Percentiles rank a stretch among this genome's conserved stretches.
Evolutionary conservation across 2,329 filamentous ascomycete genomes (phyloP).

Genomic region (Aspergillus sp.): DNA sequence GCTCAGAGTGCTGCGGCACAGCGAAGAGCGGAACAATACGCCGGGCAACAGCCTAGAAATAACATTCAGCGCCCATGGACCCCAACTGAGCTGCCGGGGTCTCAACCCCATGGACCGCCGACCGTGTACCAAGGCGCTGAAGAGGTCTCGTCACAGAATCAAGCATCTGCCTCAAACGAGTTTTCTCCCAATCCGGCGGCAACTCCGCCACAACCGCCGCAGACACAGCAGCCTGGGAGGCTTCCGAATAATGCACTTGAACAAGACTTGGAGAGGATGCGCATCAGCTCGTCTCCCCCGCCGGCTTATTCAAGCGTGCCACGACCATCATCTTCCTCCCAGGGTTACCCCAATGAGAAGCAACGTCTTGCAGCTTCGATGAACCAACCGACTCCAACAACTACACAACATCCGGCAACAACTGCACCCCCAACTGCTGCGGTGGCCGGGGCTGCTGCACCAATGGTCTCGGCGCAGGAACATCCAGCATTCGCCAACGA

Average conservation of each 20-base stretch:
- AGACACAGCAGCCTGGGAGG: slow-evolving; percentile 23
- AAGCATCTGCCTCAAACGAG: slow-evolving; percentile 39
- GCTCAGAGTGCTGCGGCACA: slow-evolving; percentile 77
- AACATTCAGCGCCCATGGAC: slow-evolving; percentile 75
- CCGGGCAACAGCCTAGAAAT: slow-evolving; percentile 45
- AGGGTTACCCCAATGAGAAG: slow-evolving; percentile 76
- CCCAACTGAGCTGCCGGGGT: slow-evolving; percentile 84
- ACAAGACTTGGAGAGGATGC: slow-evolving; percentile 81
- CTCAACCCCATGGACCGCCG: slow-evolving; percentile 83
- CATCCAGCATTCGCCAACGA: slow-evolving; percentile 95
- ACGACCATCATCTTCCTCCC: slow-evolving; percentile 47
- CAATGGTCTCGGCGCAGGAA: slow-evolving; percentile 46
- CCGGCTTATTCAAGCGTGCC: slow-evolving; percentile 89
- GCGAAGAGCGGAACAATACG: slow-evolving; percentile 78
- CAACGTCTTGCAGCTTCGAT: slow-evolving; percentile 48
- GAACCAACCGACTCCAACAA: slow-evolving; percentile 13
- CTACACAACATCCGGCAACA: slow-evolving; percentile 26
- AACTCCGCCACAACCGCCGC: slow-evolving; percentile 21
- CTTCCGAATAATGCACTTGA: slow-evolving; percentile 72
- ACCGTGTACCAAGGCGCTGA: slow-evolving; percentile 86
- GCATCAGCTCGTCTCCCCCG: slow-evolving; percentile 78
- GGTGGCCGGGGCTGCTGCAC: slow-evolving; percentile 20
- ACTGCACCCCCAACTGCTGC: neutral
- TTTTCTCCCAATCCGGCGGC: slow-evolving; percentile 34
- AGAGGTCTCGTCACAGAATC: slow-evolving; percentile 53